A percentile compares a stretch with the other conserved stretches of the same genome.
Evolutionary conservation across 2,329 filamentous ascomycete genomes (phyloP).

Genomic region (Penicillium digitatum): DNA sequence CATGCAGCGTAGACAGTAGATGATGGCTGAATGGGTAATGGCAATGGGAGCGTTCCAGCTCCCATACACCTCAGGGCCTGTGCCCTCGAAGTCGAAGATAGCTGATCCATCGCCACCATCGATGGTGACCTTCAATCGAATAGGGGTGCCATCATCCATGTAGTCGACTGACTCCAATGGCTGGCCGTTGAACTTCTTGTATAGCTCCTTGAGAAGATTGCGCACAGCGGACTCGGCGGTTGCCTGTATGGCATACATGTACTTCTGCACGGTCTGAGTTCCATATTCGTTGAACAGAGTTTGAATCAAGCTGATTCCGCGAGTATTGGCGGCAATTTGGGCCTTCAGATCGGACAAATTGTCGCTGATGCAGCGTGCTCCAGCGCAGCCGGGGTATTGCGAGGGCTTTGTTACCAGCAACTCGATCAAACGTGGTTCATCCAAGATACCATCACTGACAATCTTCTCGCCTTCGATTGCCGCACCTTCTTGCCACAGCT

Average conservation of each 20-base stretch:
- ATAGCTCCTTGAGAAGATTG: slow-evolving; percentile 67
- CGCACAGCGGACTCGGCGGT: slow-evolving; percentile 76
- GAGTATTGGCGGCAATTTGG: slow-evolving; percentile 81
- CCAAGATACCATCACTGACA: slow-evolving; percentile 71
- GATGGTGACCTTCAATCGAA: slow-evolving; percentile 70
- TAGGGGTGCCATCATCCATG: slow-evolving; percentile 83
- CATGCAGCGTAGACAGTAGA: slow-evolving; percentile 77
- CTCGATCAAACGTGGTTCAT: slow-evolving; percentile 70
- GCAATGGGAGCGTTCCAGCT: slow-evolving; percentile 80
- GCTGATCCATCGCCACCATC: slow-evolving; percentile 70
- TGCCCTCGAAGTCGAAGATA: slow-evolving; percentile 73
- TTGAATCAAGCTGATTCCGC: slow-evolving; percentile 74
- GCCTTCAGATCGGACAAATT: slow-evolving; percentile 85
- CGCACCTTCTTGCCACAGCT: slow-evolving; percentile 48
- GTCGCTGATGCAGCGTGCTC: slow-evolving; percentile 73
- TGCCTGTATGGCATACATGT: slow-evolving; percentile 77
- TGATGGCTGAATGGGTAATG: slow-evolving; percentile 78
- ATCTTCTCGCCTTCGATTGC: slow-evolving; percentile 55
- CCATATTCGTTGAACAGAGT: slow-evolving; percentile 73
- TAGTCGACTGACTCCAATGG: slow-evolving; percentile 73
- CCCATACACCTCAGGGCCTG: slow-evolving; percentile 72
- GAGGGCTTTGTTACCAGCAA: slow-evolving; percentile 70
- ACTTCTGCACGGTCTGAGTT: slow-evolving; percentile 72
- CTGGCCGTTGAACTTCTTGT: slow-evolving; percentile 63
- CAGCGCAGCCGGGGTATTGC: slow-evolving; percentile 69